These are phyloP conservation scores for Hypoxylon rubiginosum DNA, from an alignment of 2,329 filamentous ascomycete species.

Conservation along the genomic window DNA sequence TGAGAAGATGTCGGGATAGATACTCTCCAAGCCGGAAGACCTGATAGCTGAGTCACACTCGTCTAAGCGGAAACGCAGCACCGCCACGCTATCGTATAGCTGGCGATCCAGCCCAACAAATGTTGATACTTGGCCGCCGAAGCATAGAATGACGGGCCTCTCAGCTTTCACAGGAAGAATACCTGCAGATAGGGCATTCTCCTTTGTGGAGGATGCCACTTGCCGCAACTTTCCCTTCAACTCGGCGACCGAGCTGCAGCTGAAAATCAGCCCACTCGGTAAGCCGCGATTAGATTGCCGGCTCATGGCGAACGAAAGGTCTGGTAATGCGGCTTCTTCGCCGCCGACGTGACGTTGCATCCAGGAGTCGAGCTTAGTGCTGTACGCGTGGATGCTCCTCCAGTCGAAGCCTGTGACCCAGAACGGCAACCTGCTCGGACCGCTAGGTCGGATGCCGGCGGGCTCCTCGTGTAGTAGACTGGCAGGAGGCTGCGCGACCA, in stretches of 20 bases:
- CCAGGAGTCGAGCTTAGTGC: slow-evolving; percentile 26
- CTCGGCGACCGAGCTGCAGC: slow-evolving; percentile 45
- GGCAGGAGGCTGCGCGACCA: no score
- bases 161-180: slow-evolving; percentile 10
- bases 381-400: slow-evolving; percentile 39
- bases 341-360: slow-evolving; percentile 20
- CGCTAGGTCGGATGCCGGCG: no score
- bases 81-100: slow-evolving; percentile 46
- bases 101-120: slow-evolving; percentile 50
- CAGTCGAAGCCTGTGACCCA: slow-evolving; percentile 42
- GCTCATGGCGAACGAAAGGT: slow-evolving; percentile 53
- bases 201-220: not conserved
- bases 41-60: slow-evolving; percentile 31
- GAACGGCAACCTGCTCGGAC: no score
- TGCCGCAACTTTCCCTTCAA: slow-evolving; percentile 41
- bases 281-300: slow-evolving; percentile 50
- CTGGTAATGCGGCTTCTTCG: slow-evolving; percentile 30
- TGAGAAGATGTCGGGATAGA: slow-evolving; percentile 54
- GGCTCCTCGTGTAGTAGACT: no score
- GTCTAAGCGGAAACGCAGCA: slow-evolving; percentile 49
- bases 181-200: not conserved
- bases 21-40: slow-evolving; percentile 41
- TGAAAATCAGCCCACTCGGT: slow-evolving; percentile 45
- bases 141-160: slow-evolving; percentile 54
- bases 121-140: slow-evolving; percentile 52